Evolutionary conservation across 2,329 filamentous ascomycete genomes (phyloP).

Genomic region (Diaporthe sp.): DNA sequence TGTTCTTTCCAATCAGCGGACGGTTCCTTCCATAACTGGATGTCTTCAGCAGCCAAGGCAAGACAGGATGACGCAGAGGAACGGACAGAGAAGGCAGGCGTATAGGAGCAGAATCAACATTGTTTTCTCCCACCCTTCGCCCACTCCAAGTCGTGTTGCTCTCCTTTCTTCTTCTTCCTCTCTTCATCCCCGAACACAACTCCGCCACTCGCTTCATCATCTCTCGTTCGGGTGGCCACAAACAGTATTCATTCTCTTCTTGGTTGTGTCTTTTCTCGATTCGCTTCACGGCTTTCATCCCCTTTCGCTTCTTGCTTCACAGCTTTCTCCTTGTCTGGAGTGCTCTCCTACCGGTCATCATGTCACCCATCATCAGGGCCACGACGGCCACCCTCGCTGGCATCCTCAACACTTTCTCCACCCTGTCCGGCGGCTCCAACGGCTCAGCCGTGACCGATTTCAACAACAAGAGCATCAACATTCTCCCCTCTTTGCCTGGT

Average conservation of each 20-base stretch:
- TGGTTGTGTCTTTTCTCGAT: constrained; percentile 28
- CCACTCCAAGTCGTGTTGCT: neutral
- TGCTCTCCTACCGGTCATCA: constrained; percentile 28
- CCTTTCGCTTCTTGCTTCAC: neutral
- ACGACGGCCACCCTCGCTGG: constrained; percentile 16
- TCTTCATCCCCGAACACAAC: constrained; percentile 19
- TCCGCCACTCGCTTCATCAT: constrained; percentile 32
- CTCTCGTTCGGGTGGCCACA: constrained; percentile 20
- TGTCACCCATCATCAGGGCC: constrained; percentile 33
- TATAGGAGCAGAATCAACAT: constrained; percentile 12
- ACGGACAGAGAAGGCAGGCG: constrained; percentile 9
- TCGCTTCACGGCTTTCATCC: neutral
- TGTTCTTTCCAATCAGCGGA: neutral
- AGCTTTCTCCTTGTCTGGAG: neutral
- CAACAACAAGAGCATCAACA: constrained; percentile 16
- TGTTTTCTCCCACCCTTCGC: constrained; percentile 20
- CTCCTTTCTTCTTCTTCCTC: neutral
- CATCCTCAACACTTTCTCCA: neutral
- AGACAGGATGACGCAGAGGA: neutral
- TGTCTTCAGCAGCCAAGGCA: neutral
- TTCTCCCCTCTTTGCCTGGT: constrained; percentile 8
- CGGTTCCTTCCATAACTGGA: neutral
- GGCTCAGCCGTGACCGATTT: constrained; percentile 22
- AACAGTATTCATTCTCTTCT: constrained; percentile 19
- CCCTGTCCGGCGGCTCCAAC: neutral